Evolutionary conservation across 306 rosid genomes (phyloP), one percentile per base, ranked within the genome.

Genomic region (Argentina anserina): DNA sequence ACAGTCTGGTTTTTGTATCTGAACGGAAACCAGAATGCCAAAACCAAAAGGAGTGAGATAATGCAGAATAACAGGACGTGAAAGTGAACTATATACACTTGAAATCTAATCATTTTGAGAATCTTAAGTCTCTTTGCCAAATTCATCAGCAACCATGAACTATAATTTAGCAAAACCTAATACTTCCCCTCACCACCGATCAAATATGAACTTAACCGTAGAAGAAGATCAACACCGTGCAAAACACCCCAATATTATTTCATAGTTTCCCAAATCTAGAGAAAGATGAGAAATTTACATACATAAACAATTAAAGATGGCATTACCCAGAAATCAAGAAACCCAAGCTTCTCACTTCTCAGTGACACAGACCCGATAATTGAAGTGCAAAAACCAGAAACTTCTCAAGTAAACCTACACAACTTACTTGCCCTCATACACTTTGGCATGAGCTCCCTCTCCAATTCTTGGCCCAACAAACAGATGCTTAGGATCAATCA

Each of bases 361-460:
- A 73, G 28, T 56, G 69, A 34, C 59, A 69, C 14, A 66, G 6
- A 73, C 64, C 71, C 74, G 69, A 76, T 23, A 59, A 56, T 18
- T 46, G 9, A 62, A 82, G 47, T 26, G 34, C 63, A 34, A 62
- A 75, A 61, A 71, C 37, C 76, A 58, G 31, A 72, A 65, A 11
- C 10, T 11, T 6, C 1, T 6, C 0, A 65, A 58, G 67, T 29
- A 34, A 52, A 36, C 49, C 49, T 56, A 33, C 25, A 9, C 60
- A 79, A 80, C 97, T 85, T 85, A 90, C 97, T 93, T 93, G 76
- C 97, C 98, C 88, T 93, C 90, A 0, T 90, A 93, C 47, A 93
- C 97, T 87, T 85, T 93, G 67, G 94, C 98, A 84, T 93, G 98
- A 84, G 97, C 97, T 67, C 98, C 97, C 40, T 93, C 98, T 49